phyloP scores from a whole-genome alignment of 1,284 basidiomycete species.

The Marasmius tenuissimus region DNA sequence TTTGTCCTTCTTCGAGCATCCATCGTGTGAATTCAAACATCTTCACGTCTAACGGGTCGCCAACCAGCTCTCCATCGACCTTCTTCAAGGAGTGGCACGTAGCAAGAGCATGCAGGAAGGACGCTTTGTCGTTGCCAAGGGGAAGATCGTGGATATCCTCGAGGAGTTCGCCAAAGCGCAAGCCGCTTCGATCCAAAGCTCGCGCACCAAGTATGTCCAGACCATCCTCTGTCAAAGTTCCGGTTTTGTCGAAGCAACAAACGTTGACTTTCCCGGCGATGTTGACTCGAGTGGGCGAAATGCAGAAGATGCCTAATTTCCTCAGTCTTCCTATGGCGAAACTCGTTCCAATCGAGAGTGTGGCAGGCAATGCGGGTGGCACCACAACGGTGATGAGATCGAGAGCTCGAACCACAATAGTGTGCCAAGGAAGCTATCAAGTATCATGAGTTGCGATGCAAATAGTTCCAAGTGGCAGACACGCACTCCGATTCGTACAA shows the following conservation, averaged over 20 bases:
- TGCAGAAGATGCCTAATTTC: constrained; percentile 92
- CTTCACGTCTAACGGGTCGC: constrained; percentile 95
- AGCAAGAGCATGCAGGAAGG: constrained; percentile 89
- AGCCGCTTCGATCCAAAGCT: constrained; percentile 70
- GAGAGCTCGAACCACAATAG: constrained; percentile 89
- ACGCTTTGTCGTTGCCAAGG: constrained; percentile 75
- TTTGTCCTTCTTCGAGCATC: constrained; percentile 91
- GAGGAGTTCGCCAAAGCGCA: constrained; percentile 90
- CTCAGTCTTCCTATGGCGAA: constrained; percentile 92
- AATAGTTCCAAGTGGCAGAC: constrained; percentile 2
- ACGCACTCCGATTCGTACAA: constrained; percentile 85
- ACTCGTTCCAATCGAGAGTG: constrained; percentile 95
- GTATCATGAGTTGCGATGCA: not conserved
- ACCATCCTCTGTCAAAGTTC: constrained; percentile 97
- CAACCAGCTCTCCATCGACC: constrained; percentile 87
- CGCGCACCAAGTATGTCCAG: constrained; percentile 95
- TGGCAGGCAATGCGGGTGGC: constrained; percentile 96
- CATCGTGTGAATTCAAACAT: constrained; percentile 98
- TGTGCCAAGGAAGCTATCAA: constrained; percentile 80
- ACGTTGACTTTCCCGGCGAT: constrained; percentile 97
- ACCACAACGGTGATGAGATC: constrained; percentile 99
- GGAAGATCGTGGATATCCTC: constrained; percentile 89
- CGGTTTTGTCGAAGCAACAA: constrained; percentile 99
- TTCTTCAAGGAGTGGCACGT: constrained; percentile 97
- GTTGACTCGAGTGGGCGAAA: constrained; percentile 95